Conservation (phyloP, 192 early-diverging fungal genomes). For the Coemansia sp. region DNA sequence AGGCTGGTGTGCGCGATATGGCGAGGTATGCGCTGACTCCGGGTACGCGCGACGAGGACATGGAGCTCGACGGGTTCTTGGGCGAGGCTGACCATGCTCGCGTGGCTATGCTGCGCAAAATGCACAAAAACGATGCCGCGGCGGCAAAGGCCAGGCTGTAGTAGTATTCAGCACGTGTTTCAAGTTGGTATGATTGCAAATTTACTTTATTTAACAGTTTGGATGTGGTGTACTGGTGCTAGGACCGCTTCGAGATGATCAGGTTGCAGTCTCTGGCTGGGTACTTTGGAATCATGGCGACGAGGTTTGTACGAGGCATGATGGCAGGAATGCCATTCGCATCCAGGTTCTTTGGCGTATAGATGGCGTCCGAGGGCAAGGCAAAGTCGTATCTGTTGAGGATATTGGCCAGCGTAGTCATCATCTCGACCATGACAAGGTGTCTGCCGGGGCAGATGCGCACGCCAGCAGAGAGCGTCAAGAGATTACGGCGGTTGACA, state of each 20-base stretch:
- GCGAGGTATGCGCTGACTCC: conserved; percentile 64
- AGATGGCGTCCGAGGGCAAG: conserved; percentile 22
- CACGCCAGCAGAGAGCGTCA: conserved; percentile 38
- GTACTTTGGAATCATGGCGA: conserved; percentile 38
- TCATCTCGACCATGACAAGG: conserved; percentile 40
- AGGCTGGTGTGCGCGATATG: conserved; percentile 69
- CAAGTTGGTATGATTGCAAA: not conserved
- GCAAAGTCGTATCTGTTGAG: conserved; percentile 38
- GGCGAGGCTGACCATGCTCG: conserved; percentile 22
- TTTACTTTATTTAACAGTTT: not conserved
- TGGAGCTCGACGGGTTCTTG: conserved; percentile 66
- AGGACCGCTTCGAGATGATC: conserved; percentile 16
- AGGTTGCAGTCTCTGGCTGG: conserved; percentile 35
- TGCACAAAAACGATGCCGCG: not conserved
- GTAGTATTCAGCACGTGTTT: too few species aligned
- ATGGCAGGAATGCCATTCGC: conserved; percentile 16
- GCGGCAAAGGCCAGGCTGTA: not conserved
- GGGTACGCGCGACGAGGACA: conserved; percentile 54
- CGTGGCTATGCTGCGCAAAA: conserved; percentile 1
- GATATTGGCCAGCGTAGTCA: conserved; percentile 41
- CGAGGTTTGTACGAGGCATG: conserved; percentile 35
- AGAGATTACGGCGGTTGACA: conserved; percentile 23
- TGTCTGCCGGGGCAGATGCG: conserved; percentile 40
- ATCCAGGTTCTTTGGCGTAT: conserved; percentile 18
- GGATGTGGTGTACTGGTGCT: not conserved